Percentiles rank a stretch among this genome's conserved stretches.
These are phyloP conservation scores for Neurospora sp. DNA, from an alignment of 2,329 filamentous ascomycete genomes.

Conservation along the genomic window DNA sequence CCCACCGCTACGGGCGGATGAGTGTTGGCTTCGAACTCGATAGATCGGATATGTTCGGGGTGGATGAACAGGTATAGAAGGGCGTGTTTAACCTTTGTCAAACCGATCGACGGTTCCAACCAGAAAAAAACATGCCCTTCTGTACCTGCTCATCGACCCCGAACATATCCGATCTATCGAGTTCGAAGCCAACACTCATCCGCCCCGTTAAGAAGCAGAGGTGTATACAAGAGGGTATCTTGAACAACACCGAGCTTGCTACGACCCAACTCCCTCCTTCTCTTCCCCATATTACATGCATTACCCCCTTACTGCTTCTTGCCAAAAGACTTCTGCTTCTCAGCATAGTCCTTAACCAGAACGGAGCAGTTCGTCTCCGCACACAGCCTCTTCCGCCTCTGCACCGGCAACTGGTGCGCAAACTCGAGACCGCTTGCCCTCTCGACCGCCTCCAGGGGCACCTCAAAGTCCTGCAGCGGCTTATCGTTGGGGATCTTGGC, in stretches of 20 bases:
- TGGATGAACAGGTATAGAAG: too few species aligned
- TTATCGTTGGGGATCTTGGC: conserved; percentile 79
- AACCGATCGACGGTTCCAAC: too few species aligned
- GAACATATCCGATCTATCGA: too few species aligned
- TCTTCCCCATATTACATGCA: background rate
- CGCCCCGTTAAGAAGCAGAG: background rate
- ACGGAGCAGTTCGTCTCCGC: conserved; percentile 77
- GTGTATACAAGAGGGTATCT: background rate
- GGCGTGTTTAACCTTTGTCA: too few species aligned
- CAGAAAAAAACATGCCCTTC: too few species aligned
- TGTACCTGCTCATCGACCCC: too few species aligned
- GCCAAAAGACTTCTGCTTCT: conserved; percentile 48
- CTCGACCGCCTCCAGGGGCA: conserved; percentile 87
- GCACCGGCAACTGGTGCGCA: conserved; percentile 62
- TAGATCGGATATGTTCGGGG: too few species aligned
- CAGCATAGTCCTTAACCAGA: conserved; percentile 68
- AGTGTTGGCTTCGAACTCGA: too few species aligned
- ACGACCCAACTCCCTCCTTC: background rate
- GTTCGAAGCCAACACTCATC: too few species aligned
- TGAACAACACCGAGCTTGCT: background rate
- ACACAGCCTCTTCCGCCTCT: conserved; percentile 71
- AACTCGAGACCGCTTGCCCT: conserved; percentile 88
- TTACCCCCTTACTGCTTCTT: conserved; percentile 24
- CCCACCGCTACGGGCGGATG: background rate
- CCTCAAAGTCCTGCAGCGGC: conserved; percentile 84